These are phyloP conservation scores for Colletotrichum falcatum DNA, from an alignment of 2,329 filamentous ascomycete species.

Conservation along the genomic window DNA sequence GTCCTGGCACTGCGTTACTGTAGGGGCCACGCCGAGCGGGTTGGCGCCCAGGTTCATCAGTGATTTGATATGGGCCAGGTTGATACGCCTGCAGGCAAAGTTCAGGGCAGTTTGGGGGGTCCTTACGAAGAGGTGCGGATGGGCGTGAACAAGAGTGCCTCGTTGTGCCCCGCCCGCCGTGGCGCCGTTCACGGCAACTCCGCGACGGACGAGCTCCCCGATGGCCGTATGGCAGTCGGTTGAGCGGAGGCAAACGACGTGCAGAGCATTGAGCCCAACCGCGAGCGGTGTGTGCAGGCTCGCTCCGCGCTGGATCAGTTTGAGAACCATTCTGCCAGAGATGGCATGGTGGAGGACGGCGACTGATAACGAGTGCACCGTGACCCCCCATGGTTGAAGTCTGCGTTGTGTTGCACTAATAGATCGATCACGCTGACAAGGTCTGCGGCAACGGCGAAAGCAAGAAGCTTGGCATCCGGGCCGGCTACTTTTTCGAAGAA, in stretches of 20 bases:
- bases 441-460: conserved; percentile 14
- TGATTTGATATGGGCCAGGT: neutral
- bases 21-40: neutral
- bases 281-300: neutral
- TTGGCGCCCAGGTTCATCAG: conserved; percentile 10
- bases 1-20: neutral
- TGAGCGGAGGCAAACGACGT: conserved; percentile 23
- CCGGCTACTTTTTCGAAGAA: neutral
- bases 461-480: neutral
- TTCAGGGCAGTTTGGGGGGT: conserved; percentile 27
- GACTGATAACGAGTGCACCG: neutral
- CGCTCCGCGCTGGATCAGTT: conserved; percentile 4
- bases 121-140: neutral
- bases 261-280: conserved; percentile 26
- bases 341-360: conserved; percentile 21
- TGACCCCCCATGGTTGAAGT: conserved; percentile 13
- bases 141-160: neutral
- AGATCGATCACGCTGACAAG: conserved; percentile 7
- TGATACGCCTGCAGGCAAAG: conserved; percentile 23
- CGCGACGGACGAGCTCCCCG: conserved; percentile 8
- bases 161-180: conserved; percentile 10
- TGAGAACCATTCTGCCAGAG: conserved; percentile 19
- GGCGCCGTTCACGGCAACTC: conserved; percentile 6
- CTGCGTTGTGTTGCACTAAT: conserved; percentile 1
- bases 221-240: conserved; percentile 16